Conservation (phyloP, 2,329 filamentous ascomycete genomes). For the Huntiella abstrusa region DNA sequence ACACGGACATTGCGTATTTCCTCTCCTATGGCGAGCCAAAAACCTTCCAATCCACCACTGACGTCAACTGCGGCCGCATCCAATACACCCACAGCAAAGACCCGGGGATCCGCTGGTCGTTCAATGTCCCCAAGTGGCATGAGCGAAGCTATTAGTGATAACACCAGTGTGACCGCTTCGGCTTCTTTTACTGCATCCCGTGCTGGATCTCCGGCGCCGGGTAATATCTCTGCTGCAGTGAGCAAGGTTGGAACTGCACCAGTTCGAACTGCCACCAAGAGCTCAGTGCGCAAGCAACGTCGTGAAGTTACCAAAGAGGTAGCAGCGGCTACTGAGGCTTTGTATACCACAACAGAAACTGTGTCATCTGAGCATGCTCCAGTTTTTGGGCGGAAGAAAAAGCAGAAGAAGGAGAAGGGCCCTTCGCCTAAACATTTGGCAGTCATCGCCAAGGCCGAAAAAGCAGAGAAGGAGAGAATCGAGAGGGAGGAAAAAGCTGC, state of each 20-base stretch:
- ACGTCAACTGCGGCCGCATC: background rate
- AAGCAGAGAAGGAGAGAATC: background rate
- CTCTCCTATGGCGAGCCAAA: too few relatives aligned
- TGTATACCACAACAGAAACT: slow-evolving; percentile 25
- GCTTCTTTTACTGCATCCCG: slow-evolving; percentile 48
- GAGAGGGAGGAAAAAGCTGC: background rate
- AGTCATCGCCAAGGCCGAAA: background rate
- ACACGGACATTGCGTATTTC: too few relatives aligned
- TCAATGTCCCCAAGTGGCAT: slow-evolving; percentile 24
- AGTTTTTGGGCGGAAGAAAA: slow-evolving; percentile 66
- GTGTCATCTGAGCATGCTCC: slow-evolving; percentile 38
- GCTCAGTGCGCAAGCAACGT: slow-evolving; percentile 58
- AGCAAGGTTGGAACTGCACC: slow-evolving; percentile 48
- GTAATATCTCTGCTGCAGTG: background rate
- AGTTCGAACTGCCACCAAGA: slow-evolving; percentile 54
- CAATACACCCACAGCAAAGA: background rate
- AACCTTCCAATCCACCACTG: background rate
- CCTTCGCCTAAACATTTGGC: slow-evolving; percentile 14
- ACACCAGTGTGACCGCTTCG: slow-evolving; percentile 48
- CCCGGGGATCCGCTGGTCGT: background rate
- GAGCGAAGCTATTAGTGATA: slow-evolving; percentile 61
- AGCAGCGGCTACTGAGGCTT: slow-evolving; percentile 33
- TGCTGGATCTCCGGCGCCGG: slow-evolving; percentile 49
- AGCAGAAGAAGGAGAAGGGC: slow-evolving; percentile 58
- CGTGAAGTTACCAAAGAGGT: slow-evolving; percentile 44